A percentile compares a stretch with the other conserved stretches of the same genome.
Conservation (phyloP, 305 asterid species). For the Fraxinus nigra region DNA sequence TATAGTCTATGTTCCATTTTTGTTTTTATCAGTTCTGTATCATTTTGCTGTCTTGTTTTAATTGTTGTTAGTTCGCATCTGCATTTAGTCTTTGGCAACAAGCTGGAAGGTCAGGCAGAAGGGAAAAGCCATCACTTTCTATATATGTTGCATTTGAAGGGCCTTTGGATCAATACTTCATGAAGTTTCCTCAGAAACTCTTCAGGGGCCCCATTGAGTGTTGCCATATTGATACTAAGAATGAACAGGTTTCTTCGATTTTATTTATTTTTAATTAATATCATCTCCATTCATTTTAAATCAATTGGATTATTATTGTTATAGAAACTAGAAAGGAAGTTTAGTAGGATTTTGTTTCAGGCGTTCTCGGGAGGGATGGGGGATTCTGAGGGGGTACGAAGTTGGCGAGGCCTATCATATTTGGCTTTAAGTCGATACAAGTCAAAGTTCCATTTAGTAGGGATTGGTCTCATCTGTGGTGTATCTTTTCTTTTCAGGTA, state of each 20-base stretch:
- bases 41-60: constrained; percentile 11
- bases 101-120: constrained; percentile 96
- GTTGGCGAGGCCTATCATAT: neutral
- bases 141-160: constrained; percentile 96
- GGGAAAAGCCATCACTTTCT: constrained; percentile 86
- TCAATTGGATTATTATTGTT: constrained; percentile 15
- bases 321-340: constrained; percentile 11
- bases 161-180: constrained; percentile 90
- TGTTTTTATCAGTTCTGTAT: constrained; percentile 21
- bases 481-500: constrained; percentile 49
- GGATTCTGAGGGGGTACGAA: neutral
- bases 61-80: constrained; percentile 22
- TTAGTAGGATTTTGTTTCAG: neutral
- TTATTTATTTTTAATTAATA: neutral
- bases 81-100: constrained; percentile 84
- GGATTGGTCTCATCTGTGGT: constrained; percentile 25
- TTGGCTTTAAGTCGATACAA: neutral
- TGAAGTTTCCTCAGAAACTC: constrained; percentile 87
- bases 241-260: constrained; percentile 59
- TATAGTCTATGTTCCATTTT: constrained; percentile 24
- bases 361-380: neutral
- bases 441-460: neutral
- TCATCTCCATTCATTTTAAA: constrained; percentile 3
- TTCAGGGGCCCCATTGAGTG: constrained; percentile 81
- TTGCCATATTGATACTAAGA: constrained; percentile 86